Base-by-base conservation (phyloP, 768 basidiomycete species). In the Kwoniella sp. region DNA sequence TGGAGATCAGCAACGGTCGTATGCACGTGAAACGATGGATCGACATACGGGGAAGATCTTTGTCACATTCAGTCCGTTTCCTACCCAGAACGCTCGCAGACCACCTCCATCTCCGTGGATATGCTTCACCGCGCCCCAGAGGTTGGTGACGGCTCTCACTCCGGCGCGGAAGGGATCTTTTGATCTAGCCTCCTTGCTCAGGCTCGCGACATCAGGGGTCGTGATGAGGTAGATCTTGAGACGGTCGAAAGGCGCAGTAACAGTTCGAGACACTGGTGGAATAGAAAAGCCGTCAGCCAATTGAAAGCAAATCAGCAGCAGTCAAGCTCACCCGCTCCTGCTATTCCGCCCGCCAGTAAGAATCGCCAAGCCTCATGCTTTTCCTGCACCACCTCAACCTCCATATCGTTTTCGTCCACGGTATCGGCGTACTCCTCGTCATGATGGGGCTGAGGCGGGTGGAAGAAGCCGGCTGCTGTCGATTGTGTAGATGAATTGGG, bases 201-300 rank as follows among this genome's bases (percentile, higher is more conserved):
- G 47, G 15, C 34, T n/a, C 29, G 56, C 50, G 29, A 46, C 53
- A 26, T 54, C 52, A 10, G 57, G 52, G 3, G 67, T 60, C 1
- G 95, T 98, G 57, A 98, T 98, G 52, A 99, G 80, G 74, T 95
- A 98, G 49, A 99, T 82, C 74, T 93, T 99, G 44, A 99, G 79
- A 47, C 95, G 84, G 77, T 99, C 95, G 60, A 96, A 98, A 0
- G 95, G 95, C 5, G 95, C 95, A 0, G 95, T 99, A 54, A 89
- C 91, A 38, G 92, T 88, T 62, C 95, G 81, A 12, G 93, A 98
- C 25, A 96, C 95, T 95, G 46, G 12, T 17, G 65, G 19, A 20
- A 17, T 9, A 31, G 28, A 31, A 57, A 17, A 52, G 47, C 37
- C 63, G 48, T 23, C n/a, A 37, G 38, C 17, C 42, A 20, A 41